Conservation (phyloP, 1,284 basidiomycete genomes). For the Trichosporon ovoides region DNA sequence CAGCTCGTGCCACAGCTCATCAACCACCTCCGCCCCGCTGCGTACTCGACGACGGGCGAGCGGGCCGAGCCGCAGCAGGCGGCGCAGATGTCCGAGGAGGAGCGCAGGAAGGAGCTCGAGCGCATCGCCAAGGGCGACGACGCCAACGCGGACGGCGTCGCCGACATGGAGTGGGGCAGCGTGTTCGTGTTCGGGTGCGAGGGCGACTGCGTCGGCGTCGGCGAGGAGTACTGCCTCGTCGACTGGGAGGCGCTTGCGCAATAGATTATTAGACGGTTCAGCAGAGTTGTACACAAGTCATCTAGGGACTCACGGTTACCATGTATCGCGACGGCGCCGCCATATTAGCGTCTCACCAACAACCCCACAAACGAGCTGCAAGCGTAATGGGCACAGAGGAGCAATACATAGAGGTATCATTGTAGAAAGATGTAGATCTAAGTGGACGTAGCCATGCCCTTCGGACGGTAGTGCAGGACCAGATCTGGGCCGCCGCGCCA, state of each 20-base stretch:
- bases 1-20: constrained; percentile 49
- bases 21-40: constrained; percentile 34
- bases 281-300: neutral
- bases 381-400: neutral
- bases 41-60: constrained; percentile 23
- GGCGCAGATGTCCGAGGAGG: constrained; percentile 31
- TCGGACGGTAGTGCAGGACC: constrained; percentile 72
- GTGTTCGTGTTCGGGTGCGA: constrained; percentile 47
- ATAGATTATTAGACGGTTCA: neutral
- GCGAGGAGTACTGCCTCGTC: constrained; percentile 48
- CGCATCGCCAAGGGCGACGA: constrained; percentile 28
- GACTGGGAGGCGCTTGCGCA: constrained; percentile 43
- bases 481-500: constrained; percentile 74
- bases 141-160: constrained; percentile 23
- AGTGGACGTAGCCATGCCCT: constrained; percentile 19
- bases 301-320: neutral
- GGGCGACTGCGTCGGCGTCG: constrained; percentile 45
- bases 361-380: neutral
- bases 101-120: constrained; percentile 39
- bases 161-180: constrained; percentile 50
- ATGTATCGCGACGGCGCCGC: neutral
- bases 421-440: neutral
- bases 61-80: neutral
- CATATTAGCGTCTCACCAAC: neutral
- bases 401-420: neutral